phyloP scores from a whole-genome alignment of 164 flowering plant genomes.

The Cinnamomum chago region DNA sequence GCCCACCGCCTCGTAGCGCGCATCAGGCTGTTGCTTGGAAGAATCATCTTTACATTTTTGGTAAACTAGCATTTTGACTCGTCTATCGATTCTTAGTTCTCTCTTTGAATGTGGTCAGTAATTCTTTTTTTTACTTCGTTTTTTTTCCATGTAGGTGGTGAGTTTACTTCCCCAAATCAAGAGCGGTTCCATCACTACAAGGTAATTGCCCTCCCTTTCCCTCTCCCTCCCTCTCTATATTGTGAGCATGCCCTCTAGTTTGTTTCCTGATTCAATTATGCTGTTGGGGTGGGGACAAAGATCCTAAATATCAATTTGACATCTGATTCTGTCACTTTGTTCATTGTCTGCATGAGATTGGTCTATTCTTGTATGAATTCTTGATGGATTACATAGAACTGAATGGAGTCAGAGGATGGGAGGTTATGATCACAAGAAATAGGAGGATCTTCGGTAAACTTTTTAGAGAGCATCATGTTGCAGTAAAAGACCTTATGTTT shows the following conservation, averaged over 20 bases:
- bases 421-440: neutral
- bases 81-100: neutral
- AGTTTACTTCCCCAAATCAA: conserved; percentile 98
- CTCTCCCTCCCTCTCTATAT: no score
- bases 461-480: neutral
- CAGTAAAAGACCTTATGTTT: neutral
- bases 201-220: conserved; percentile 33
- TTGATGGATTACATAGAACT: neutral
- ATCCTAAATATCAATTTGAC: neutral
- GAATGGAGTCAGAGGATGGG: neutral
- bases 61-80: conserved; percentile 25
- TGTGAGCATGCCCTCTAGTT: no score
- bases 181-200: conserved; percentile 99
- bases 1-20: conserved; percentile 99
- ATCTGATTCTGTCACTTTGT: neutral
- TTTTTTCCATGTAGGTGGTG: conserved; percentile 65
- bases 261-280: no score
- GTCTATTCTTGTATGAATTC: neutral
- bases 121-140: no score
- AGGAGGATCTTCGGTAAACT: neutral
- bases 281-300: no score
- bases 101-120: no score
- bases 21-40: conserved; percentile 98
- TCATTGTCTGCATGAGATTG: neutral
- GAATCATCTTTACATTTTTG: conserved; percentile 82